Percentiles rank a stretch among this genome's conserved stretches.
phyloP scores from a whole-genome alignment of 495 filamentous ascomycete species.

The Annulohypoxylon stygium region DNA sequence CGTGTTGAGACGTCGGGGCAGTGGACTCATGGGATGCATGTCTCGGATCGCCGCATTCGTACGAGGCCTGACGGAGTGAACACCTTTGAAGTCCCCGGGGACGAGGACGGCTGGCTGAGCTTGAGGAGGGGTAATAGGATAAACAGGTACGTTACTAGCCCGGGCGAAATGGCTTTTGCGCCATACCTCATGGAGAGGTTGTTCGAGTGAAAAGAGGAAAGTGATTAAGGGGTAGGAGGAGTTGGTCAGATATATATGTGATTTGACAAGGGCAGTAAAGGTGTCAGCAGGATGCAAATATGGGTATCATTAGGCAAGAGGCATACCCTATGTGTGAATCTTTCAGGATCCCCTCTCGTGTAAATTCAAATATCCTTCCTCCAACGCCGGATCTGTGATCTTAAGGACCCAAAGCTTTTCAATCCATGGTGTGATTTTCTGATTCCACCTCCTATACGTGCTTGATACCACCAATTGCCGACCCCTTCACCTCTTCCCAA shows the following conservation, averaged over 20 bases:
- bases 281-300: conserved; percentile 46
- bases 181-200: conserved; percentile 62
- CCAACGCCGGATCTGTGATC: conserved; percentile 48
- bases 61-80: conserved; percentile 70
- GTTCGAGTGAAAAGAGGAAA: conserved; percentile 53
- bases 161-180: conserved; percentile 66
- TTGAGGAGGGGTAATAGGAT: conserved; percentile 79
- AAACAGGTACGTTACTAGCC: conserved; percentile 72
- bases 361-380: conserved; percentile 42
- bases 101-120: conserved; percentile 82
- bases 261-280: conserved; percentile 26
- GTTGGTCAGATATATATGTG: conserved; percentile 46
- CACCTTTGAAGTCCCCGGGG: conserved; percentile 64
- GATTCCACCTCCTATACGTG: conserved; percentile 55
- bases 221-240: conserved; percentile 13
- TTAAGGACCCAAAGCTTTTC: conserved; percentile 15
- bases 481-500: conserved; percentile 89
- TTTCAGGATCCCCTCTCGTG: conserved; percentile 35
- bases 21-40: conserved; percentile 93
- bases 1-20: conserved; percentile 89
- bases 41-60: conserved; percentile 78
- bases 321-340: conserved; percentile 51
- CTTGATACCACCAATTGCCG: conserved; percentile 85
- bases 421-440: background rate
- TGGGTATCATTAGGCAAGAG: conserved; percentile 52